Percentiles rank a stretch among this genome's conserved stretches.
Conservation (phyloP, 495 filamentous ascomycete species). For the Neurospora sp. region DNA sequence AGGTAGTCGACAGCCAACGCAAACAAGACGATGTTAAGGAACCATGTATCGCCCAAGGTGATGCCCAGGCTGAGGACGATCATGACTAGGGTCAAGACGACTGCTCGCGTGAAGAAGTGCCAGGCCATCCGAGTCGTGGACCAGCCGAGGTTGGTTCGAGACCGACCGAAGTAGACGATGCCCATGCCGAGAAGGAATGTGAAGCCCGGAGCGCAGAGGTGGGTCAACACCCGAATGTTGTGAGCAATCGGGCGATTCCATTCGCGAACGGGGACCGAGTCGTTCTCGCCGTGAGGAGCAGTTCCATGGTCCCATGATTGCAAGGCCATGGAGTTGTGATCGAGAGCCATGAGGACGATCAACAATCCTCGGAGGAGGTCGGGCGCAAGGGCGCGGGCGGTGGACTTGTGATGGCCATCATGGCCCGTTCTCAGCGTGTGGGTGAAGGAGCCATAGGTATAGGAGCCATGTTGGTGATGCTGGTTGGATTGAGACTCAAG, state of each 20-base stretch:
- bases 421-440: not conserved
- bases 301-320: constrained; percentile 23
- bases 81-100: constrained; percentile 16
- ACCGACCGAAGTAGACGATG: constrained; percentile 22
- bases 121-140: constrained; percentile 11
- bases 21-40: constrained; percentile 25
- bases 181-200: constrained; percentile 29
- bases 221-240: constrained; percentile 18
- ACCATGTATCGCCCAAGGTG: constrained; percentile 15
- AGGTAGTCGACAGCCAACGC: constrained; percentile 24
- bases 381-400: constrained; percentile 18
- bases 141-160: constrained; percentile 21
- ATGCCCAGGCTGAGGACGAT: constrained; percentile 7
- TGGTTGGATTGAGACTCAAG: not conserved
- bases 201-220: constrained; percentile 28
- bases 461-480: not conserved
- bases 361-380: constrained; percentile 25
- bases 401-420: constrained; percentile 2
- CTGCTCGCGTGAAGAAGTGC: constrained; percentile 18
- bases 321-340: constrained; percentile 20
- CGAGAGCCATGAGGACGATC: constrained; percentile 23
- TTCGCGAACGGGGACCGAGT: constrained; percentile 12
- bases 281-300: constrained; percentile 13
- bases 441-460: constrained; percentile 2
- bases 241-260: constrained; percentile 21